Conservation (phyloP, 371 early-diverging fungal genomes). For the Batkoa obscura region DNA sequence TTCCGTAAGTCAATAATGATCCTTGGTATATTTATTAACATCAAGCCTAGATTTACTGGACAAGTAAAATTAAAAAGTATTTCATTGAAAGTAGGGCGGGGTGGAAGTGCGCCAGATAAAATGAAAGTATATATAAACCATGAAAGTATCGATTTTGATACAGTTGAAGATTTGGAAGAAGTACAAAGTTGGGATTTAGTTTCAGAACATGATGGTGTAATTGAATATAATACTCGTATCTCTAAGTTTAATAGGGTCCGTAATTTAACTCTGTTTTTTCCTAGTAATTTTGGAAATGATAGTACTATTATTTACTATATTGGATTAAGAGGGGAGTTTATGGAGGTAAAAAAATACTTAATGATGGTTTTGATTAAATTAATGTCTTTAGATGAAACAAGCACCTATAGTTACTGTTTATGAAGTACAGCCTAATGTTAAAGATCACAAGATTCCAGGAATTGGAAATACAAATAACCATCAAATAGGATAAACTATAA, state of each 20-base stretch:
- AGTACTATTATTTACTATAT: slow-evolving; percentile 49
- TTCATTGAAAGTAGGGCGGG: slow-evolving; percentile 36
- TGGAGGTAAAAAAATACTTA: slow-evolving; percentile 23
- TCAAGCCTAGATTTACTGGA: slow-evolving; percentile 51
- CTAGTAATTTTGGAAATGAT: slow-evolving; percentile 59
- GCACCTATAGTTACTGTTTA: slow-evolving; percentile 73
- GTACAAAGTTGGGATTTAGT: slow-evolving; percentile 72
- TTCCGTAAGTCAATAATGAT: slow-evolving; percentile 41
- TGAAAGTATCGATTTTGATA: slow-evolving; percentile 82
- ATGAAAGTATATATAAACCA: slow-evolving; percentile 67
- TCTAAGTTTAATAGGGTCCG: slow-evolving; percentile 73
- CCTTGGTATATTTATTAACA: neutral
- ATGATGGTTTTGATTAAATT: neutral
- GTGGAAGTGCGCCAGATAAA: slow-evolving; percentile 30
- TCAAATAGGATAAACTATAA: neutral
- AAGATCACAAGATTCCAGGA: slow-evolving; percentile 54
- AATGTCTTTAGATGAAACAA: slow-evolving; percentile 31
- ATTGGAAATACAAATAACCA: neutral
- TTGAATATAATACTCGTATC: slow-evolving; percentile 39
- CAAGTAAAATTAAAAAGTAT: slow-evolving; percentile 80
- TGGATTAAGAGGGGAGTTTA: slow-evolving; percentile 85
- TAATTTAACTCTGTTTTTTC: slow-evolving; percentile 62
- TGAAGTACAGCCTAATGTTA: slow-evolving; percentile 66
- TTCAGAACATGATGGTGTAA: slow-evolving; percentile 19
- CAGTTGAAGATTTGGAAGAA: slow-evolving; percentile 36